phyloP scores from a whole-genome alignment of 768 basidiomycete genomes.

The Psilocybe cubensis region DNA sequence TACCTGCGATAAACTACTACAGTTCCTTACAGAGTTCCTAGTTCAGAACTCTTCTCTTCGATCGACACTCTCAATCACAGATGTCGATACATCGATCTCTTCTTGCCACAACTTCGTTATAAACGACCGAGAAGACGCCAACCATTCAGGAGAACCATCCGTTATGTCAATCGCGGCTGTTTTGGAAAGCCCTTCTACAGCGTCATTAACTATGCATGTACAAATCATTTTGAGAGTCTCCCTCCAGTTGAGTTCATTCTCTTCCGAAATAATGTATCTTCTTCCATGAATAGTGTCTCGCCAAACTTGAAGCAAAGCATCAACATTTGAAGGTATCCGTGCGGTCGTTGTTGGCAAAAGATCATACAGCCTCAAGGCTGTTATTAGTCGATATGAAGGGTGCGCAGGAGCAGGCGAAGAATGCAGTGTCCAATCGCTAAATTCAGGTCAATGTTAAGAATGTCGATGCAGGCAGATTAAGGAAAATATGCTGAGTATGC shows the following conservation, averaged over 20 bases:
- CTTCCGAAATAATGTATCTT: conserved; percentile 45
- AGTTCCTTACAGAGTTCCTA: too few relatives aligned
- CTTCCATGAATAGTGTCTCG: conserved; percentile 52
- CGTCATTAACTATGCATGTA: conserved; percentile 18
- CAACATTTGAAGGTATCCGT: conserved; percentile 23
- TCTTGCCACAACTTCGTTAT: conserved; percentile 65
- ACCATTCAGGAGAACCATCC: conserved; percentile 3
- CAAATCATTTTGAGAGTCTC: conserved; percentile 43
- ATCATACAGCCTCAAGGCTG: conserved; percentile 70
- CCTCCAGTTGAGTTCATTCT: conserved; percentile 55
- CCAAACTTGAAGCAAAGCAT: conserved; percentile 49
- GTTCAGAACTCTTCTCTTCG: conserved; percentile 50
- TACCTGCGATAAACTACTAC: too few relatives aligned
- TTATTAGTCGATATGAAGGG: conserved; percentile 82
- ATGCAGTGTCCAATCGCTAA: conserved; percentile 84
- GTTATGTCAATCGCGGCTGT: background rate
- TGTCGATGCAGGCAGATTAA: background rate
- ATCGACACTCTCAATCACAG: conserved; percentile 42
- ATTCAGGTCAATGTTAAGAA: background rate
- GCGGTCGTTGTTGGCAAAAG: conserved; percentile 36
- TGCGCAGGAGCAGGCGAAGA: conserved; percentile 59
- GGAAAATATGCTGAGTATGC: background rate
- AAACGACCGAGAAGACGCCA: conserved; percentile 14
- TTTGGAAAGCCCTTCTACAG: conserved; percentile 16
- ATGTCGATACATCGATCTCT: conserved; percentile 53